These are phyloP conservation scores for Aspergillus sp. DNA, from an alignment of 2,329 filamentous ascomycete genomes.

Conservation along the genomic window DNA sequence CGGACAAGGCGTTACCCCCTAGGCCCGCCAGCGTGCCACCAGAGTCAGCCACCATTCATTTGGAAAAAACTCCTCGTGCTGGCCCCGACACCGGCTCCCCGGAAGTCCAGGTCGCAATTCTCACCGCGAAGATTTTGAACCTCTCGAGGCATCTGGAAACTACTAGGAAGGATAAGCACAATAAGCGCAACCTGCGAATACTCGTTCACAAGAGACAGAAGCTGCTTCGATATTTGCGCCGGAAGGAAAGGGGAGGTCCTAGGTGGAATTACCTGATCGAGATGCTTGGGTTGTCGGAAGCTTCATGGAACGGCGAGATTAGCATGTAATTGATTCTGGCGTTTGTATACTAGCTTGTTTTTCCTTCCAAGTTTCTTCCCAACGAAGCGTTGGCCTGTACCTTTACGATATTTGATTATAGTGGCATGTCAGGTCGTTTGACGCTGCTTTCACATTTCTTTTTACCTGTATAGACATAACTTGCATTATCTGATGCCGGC, in stretches of 20 bases:
- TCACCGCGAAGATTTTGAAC: constrained; percentile 89
- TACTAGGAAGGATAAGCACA: constrained; percentile 84
- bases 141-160: constrained; percentile 70
- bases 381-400: constrained; percentile 19
- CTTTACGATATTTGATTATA: constrained; percentile 9
- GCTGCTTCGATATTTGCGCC: constrained; percentile 79
- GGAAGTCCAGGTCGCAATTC: constrained; percentile 95
- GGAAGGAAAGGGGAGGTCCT: constrained; percentile 85
- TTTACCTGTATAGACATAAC: not conserved
- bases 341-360: constrained; percentile 18
- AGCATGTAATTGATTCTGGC: constrained; percentile 53
- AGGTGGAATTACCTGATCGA: constrained; percentile 85
- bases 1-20: constrained; percentile 68
- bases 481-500: not conserved
- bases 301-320: constrained; percentile 90
- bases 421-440: not conserved
- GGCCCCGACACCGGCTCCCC: constrained; percentile 92
- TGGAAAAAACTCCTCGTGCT: constrained; percentile 62
- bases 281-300: constrained; percentile 80
- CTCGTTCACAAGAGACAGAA: constrained; percentile 89
- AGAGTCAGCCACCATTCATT: constrained; percentile 37
- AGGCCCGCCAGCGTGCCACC: constrained; percentile 50
- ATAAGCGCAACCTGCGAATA: constrained; percentile 84
- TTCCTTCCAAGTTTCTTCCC: constrained; percentile 4
- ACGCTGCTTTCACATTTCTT: not conserved